Evolutionary conservation across 345 rosid genomes (phyloP).

Genomic region (Moringa oleifera): DNA sequence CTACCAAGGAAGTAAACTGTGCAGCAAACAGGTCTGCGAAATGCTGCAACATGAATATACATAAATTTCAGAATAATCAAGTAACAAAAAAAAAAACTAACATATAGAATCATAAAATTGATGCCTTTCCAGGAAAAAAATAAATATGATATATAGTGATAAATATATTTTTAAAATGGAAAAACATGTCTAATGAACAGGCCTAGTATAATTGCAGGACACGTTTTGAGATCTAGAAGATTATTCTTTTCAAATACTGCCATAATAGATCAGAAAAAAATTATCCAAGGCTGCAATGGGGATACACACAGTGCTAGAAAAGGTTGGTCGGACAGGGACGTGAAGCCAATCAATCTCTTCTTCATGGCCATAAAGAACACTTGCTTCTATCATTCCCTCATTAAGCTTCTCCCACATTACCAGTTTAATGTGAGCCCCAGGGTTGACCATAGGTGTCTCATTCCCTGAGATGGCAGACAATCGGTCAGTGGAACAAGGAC

Average conservation of each 20-base stretch:
- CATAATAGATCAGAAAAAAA: no score
- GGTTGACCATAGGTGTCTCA: not conserved
- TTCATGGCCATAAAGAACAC: not conserved
- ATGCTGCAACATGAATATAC: constrained; percentile 15
- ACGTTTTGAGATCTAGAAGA: not conserved
- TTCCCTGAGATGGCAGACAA: constrained; percentile 8
- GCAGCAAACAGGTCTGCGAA: constrained; percentile 13
- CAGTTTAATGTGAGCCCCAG: constrained; percentile 4
- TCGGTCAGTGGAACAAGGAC: not conserved
- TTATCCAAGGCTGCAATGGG: not conserved
- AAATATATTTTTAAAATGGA: no score
- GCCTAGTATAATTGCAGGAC: no score
- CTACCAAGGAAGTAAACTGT: constrained; percentile 23
- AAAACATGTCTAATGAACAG: no score
- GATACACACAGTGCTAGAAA: constrained; percentile 12
- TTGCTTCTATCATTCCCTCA: constrained; percentile 17
- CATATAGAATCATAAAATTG: no score
- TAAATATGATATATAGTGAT: no score
- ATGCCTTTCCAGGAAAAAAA: no score
- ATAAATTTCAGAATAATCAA: constrained; percentile 15
- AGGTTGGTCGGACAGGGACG: constrained; percentile 1
- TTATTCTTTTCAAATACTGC: no score
- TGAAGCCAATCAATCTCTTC: not conserved
- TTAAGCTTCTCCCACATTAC: constrained; percentile 10
- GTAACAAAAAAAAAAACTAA: no score